These are phyloP conservation scores for Xylaria castorea DNA, from an alignment of 495 filamentous ascomycete genomes.

Conservation along the genomic window DNA sequence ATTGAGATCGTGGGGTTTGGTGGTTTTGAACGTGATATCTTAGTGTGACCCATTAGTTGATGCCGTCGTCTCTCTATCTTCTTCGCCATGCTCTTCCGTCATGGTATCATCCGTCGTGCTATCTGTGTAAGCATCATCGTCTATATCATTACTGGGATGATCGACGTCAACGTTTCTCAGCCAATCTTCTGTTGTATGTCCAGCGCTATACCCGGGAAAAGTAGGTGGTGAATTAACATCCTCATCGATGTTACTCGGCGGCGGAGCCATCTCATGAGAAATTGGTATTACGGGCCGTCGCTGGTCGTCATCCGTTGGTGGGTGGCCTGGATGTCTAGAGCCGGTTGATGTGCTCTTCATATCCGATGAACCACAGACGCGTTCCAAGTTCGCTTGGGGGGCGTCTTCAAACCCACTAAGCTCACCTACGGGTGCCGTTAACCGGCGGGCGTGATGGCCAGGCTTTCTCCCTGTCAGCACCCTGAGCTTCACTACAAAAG, in stretches of 20 bases:
- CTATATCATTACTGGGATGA: slow-evolving; percentile 15
- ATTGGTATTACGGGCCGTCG: background rate
- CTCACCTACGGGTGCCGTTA: slow-evolving; percentile 36
- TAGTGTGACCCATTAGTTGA: slow-evolving; percentile 7
- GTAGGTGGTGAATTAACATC: background rate
- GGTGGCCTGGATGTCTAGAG: background rate
- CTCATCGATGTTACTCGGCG: background rate
- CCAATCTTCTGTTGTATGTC: slow-evolving; percentile 27
- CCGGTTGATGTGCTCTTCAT: slow-evolving; percentile 11
- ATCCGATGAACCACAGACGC: background rate
- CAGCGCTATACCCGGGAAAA: background rate
- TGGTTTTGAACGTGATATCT: background rate
- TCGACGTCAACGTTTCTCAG: slow-evolving; percentile 25
- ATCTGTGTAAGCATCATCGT: slow-evolving; percentile 14
- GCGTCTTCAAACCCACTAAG: slow-evolving; percentile 32
- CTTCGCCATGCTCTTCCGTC: slow-evolving; percentile 11
- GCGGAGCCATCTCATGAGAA: background rate
- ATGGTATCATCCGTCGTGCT: slow-evolving; percentile 21
- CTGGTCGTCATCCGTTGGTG: slow-evolving; percentile 7
- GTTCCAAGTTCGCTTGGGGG: slow-evolving; percentile 8
- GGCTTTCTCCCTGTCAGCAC: slow-evolving; percentile 67
- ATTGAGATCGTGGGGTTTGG: background rate
- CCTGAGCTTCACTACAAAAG: slow-evolving; percentile 54
- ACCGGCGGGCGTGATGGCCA: slow-evolving; percentile 28
- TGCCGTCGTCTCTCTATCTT: background rate